Evolutionary conservation across 495 filamentous ascomycete species (phyloP).

Genomic region (Trichoderma orchidacearum): DNA sequence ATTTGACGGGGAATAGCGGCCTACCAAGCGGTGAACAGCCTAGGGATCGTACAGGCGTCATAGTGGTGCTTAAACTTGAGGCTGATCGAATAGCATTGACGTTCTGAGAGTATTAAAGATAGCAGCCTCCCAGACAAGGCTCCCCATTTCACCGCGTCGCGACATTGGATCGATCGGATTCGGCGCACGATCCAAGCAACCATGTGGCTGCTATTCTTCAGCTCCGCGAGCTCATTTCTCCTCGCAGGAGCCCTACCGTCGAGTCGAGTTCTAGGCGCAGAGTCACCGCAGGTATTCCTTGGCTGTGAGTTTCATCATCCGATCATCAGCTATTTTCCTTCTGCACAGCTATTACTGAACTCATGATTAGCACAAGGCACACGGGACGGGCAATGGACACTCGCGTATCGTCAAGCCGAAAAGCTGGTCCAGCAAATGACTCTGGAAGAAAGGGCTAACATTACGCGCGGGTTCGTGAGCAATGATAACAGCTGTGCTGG

Average conservation of each 20-base stretch:
- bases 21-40: background rate
- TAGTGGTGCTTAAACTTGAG: background rate
- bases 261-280: background rate
- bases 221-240: background rate
- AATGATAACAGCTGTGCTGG: slow-evolving; percentile 38
- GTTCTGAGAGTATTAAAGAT: background rate
- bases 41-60: too few relatives aligned
- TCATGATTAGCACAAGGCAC: slow-evolving; percentile 38
- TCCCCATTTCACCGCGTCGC: too few relatives aligned
- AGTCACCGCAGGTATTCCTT: background rate
- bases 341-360: background rate
- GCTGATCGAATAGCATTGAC: background rate
- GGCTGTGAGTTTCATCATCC: background rate
- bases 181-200: too few relatives aligned
- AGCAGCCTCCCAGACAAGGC: background rate
- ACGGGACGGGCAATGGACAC: slow-evolving; percentile 28
- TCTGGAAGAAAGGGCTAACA: slow-evolving; percentile 41
- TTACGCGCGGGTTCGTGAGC: slow-evolving; percentile 37
- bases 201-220: background rate
- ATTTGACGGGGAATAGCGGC: background rate
- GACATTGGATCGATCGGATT: too few relatives aligned
- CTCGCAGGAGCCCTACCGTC: background rate
- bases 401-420: slow-evolving; percentile 36
- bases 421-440: slow-evolving; percentile 42
- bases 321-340: background rate